Evolutionary conservation across 768 basidiomycete genomes (phyloP), one percentile per base, ranked within the genome.

Genomic region (Leccinellum rugosiceps): DNA sequence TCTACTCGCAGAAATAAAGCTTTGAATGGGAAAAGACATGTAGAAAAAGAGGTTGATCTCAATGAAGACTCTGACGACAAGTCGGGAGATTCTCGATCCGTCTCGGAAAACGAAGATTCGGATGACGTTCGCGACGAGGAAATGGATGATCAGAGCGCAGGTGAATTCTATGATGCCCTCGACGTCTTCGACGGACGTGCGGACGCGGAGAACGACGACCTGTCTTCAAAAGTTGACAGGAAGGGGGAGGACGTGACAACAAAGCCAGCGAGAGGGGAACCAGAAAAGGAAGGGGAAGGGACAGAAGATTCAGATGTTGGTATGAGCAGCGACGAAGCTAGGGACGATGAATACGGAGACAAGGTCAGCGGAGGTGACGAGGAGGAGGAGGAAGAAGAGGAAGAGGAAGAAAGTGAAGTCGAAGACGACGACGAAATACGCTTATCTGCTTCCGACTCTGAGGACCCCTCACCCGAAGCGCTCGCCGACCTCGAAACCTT

Each of bases 401-500:
- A 35, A 0, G 73, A 77, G 4, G 77, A 76, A 6, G 76, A 71
- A n/a, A 6, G 76, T 13, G 56, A 28, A 28, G 28, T 6, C 28
- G 51, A n/a, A 25, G 70, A 69, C 0, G 72, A 73, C 0, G 76
- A 79, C 3, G 80, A 80, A 23, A 80, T 80, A 30, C 76, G 76
- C n/a, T 74, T 78, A 34, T 76, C 75, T 32, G 76, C 76, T 32
- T 75, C 77, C 3, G 77, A 77, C 54, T 78, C 76, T 3, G 86
- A 84, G 5, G 78, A 75, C 25, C 70, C 72, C 17, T 79, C 77
- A n/a, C 77, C 79, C 1, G 82, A 78, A 59, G 86, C 86, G 0
- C 77, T 94, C 9, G 83, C 84, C 21, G 81, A 84, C 38, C 83
- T 98, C 3, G 84, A 87, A 57, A 76, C 73, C 15, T 92, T 92